phyloP scores from a whole-genome alignment of 306 rosid species.

The Erythrophleum fordii region DNA sequence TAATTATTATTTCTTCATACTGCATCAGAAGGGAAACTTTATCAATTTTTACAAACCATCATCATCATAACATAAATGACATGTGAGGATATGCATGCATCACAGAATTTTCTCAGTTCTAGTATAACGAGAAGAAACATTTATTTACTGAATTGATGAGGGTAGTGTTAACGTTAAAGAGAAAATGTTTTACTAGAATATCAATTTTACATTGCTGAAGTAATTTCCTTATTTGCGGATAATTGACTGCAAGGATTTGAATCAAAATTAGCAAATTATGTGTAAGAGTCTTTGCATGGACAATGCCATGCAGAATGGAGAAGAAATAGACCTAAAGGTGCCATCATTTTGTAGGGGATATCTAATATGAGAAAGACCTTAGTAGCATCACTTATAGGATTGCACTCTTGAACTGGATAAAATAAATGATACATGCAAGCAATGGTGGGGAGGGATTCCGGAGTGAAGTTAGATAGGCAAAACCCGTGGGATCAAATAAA shows the following conservation, averaged over 20 bases:
- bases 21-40: neutral
- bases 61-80: neutral
- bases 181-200: neutral
- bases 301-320: neutral
- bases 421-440: neutral
- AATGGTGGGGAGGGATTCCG: neutral
- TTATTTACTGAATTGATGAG: neutral
- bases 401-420: neutral
- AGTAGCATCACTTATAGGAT: neutral
- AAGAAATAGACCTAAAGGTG: neutral
- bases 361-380: neutral
- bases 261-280: neutral
- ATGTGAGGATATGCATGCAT: slow-evolving; percentile 21
- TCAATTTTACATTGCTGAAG: neutral
- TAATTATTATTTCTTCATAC: neutral
- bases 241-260: neutral
- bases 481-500: neutral
- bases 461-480: neutral
- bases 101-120: slow-evolving; percentile 15
- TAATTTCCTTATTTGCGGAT: neutral
- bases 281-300: neutral
- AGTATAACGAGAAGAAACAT: neutral
- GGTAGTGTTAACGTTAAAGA: neutral
- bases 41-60: slow-evolving; percentile 7
- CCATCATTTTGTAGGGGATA: neutral